These are phyloP conservation scores for Arabidopsis lyrata DNA, from an alignment of 441 rosid genomes.

Conservation along the genomic window DNA sequence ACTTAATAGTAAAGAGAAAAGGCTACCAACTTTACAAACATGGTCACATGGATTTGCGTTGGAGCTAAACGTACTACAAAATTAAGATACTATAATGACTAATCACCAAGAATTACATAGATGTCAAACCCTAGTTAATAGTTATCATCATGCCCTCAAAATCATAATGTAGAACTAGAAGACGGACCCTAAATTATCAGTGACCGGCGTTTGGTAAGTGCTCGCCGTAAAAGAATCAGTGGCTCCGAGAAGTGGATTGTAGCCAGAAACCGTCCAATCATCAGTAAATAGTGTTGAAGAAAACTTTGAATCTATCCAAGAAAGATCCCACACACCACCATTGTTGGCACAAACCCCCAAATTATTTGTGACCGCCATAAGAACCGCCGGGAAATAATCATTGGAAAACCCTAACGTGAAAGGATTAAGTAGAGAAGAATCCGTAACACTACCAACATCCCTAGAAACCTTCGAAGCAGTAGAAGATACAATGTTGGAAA, in stretches of 20 bases:
- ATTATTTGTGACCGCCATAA: background rate
- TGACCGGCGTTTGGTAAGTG: background rate
- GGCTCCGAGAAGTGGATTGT: background rate
- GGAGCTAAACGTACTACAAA: background rate
- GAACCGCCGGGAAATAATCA: background rate
- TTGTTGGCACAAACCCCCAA: background rate
- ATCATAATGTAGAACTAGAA: background rate
- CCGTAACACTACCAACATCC: background rate
- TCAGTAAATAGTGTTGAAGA: background rate
- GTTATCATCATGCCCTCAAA: background rate
- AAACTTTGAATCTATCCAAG: background rate
- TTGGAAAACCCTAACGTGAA: background rate
- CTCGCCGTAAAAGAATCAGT: background rate
- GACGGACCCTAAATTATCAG: background rate
- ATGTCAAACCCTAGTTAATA: background rate
- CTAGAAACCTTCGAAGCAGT: background rate
- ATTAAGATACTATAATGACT: background rate
- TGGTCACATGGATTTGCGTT: background rate
- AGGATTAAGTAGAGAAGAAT: background rate
- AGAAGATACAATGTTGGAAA: background rate
- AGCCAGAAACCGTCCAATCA: slow-evolving; percentile 3
- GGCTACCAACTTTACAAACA: background rate
- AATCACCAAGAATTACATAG: background rate
- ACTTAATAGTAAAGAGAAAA: background rate
- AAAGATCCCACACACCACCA: background rate